These are phyloP conservation scores for Fusarium goolgardi DNA, from an alignment of 2,329 filamentous ascomycete species.

Conservation along the genomic window DNA sequence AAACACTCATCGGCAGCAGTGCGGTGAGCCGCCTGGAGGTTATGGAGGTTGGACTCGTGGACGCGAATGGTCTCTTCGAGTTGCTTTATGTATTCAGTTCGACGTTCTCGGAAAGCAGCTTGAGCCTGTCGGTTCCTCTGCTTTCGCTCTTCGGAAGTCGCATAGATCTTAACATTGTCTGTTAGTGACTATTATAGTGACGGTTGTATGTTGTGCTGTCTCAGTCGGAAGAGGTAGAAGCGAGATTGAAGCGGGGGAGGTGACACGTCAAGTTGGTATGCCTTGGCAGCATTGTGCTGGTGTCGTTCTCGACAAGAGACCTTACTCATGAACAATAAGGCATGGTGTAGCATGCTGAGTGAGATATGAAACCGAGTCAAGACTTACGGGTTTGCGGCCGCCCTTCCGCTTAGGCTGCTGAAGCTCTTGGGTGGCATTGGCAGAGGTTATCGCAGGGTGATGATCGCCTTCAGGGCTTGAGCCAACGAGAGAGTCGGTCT, in stretches of 20 bases:
- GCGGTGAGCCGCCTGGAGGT: constrained; percentile 91
- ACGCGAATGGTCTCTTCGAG: constrained; percentile 97
- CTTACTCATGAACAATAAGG: background rate
- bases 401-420: constrained; percentile 93
- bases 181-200: constrained; percentile 35
- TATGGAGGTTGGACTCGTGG: constrained; percentile 94
- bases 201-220: constrained; percentile 16
- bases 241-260: constrained; percentile 17
- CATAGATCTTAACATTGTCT: constrained; percentile 79
- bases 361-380: constrained; percentile 52
- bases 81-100: constrained; percentile 99
- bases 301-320: background rate
- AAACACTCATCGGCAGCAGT: constrained; percentile 95
- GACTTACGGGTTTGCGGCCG: constrained; percentile 90
- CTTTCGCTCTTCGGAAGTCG: constrained; percentile 97
- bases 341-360: constrained; percentile 3
- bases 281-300: background rate
- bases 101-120: constrained; percentile 94
- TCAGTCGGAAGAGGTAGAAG: background rate
- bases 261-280: constrained; percentile 2
- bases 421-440: constrained; percentile 59
- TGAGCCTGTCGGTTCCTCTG: constrained; percentile 97
- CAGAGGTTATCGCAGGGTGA: constrained; percentile 49
- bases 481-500: constrained; percentile 70
- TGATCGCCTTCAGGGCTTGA: constrained; percentile 70